Evolutionary conservation across 2,329 filamentous ascomycete genomes (phyloP), one percentile per base, ranked within the genome.

Genomic region (Fusarium beomiforme): DNA sequence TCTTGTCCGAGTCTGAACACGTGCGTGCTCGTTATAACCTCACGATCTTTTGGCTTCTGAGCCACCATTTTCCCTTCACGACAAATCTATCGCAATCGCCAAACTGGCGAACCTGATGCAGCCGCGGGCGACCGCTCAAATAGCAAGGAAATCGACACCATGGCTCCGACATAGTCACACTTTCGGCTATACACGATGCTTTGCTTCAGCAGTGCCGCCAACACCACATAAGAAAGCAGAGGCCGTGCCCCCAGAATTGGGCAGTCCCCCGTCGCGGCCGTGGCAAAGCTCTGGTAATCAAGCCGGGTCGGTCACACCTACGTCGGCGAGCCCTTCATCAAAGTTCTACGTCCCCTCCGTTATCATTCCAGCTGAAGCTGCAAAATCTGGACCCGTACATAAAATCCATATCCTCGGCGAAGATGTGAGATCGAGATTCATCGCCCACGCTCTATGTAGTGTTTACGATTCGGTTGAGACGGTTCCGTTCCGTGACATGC

Each of bases 101-200:
- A 81, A 79, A 67, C 74, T 82, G 81, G 80, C 80, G 72, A 71
- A 71, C 67, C 61, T 78, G 63, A 81, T 80, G 73, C 79, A 81
- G 73, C 78, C 80, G 79, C 83, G 85, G 81, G 79, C 82, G 75
- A 79, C 80, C 77, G 81, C 83, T 78, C 80, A 81, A 78, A 82
- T 83, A 83, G 75, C 79, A 59, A 75, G 76, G 67, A 79, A 61
- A 21, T 67, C 68, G 46, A 66, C 77, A 61, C 61, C 54, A 85
- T 87, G 85, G 74, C 76, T 72, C 46, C 79, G 59, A 81, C 78
- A 80, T 85, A 83, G 79, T 77, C 59, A 70, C 41, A 69, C 59
- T 21, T 77, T 71, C 68, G 79, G 79, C 80, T 80, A 81, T 78
- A 78, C 74, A 67, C 76, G 78, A 70, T 70, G 70, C 67, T 78